Evolutionary conservation across 2,329 filamentous ascomycete genomes (phyloP), one percentile per base, ranked within the genome.

Genomic region (Phoma herbarum): DNA sequence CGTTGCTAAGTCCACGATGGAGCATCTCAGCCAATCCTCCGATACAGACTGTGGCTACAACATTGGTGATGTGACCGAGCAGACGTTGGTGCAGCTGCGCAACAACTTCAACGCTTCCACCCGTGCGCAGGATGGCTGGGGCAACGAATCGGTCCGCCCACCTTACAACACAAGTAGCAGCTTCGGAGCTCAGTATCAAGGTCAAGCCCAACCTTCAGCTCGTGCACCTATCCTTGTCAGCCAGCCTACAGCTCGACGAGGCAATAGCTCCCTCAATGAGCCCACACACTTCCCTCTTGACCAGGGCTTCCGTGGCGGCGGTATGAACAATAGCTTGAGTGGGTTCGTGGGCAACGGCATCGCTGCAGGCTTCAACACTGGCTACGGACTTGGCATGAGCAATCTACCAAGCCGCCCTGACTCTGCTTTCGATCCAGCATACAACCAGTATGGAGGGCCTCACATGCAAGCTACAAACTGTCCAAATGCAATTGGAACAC

Each of bases 1-100:
- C 28, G 83, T 86, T 55, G 80, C 81, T 31, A 87, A 86, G 67
- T 80, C 85, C 52, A 89, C 86, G 11, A 78, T 85, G 53, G 85
- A 87, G 46, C 84, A 86, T 65, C 79, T 85, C 52, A 81, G 83
- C n/a, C 78, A 80, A 59, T 76, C 79, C 5, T 80, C 80, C 6
- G 84, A 86, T 62, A 74, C 77, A 37, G 83, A 85, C 54, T 84
- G 83, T 63, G 76, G 74, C 39, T 80, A 72, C 51, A 58, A 72
- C 51, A 55, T 65, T 18, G 74, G 70, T 55, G 82, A 85, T 46
- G 75, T 84, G 25, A 81, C 78, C 8, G 82, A 84, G 62, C 82
- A 83, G 57, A 83, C 81, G 10, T 79, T 84, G 49, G 78, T 77
- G 44, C 79, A 79, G 63, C 67, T 84, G 22, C 83, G 84, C 66